Evolutionary conservation across 2,329 filamentous ascomycete species (phyloP).

Genomic region (Arthroderma uncinatum): DNA sequence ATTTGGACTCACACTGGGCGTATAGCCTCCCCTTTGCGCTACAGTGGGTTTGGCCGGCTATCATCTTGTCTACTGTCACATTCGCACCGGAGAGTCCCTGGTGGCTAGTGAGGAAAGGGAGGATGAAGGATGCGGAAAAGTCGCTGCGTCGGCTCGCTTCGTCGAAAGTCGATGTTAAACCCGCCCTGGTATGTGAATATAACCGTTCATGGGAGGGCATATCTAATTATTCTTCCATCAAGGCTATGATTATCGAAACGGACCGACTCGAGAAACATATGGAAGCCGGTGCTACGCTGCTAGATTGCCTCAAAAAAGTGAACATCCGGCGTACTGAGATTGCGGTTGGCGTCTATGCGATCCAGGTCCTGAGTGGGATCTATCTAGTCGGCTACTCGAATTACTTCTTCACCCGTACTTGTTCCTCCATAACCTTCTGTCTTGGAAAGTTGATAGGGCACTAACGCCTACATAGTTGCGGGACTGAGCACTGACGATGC

Average conservation of each 20-base stretch:
- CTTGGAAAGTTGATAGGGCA: neutral
- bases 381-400: constrained; percentile 32
- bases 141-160: constrained; percentile 17
- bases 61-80: constrained; percentile 17
- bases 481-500: constrained; percentile 25
- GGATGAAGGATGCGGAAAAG: constrained; percentile 17
- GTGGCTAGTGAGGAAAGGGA: constrained; percentile 19
- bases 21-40: constrained; percentile 37
- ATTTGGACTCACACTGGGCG: constrained; percentile 31
- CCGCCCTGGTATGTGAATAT: constrained; percentile 11
- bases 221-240: neutral
- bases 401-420: constrained; percentile 18
- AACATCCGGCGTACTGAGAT: constrained; percentile 37
- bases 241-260: constrained; percentile 18
- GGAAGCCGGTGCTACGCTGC: constrained; percentile 26
- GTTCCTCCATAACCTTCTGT: neutral
- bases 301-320: constrained; percentile 34
- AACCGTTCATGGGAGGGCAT: neutral
- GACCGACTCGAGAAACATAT: constrained; percentile 29
- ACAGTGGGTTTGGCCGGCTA: constrained; percentile 27
- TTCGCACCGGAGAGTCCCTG: constrained; percentile 22
- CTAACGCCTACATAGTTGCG: constrained; percentile 12
- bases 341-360: constrained; percentile 34
- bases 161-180: constrained; percentile 15
- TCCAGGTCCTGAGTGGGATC: constrained; percentile 35